Evolutionary conservation across 2,329 filamentous ascomycete genomes (phyloP).

Genomic region (Talaromyces sp.): DNA sequence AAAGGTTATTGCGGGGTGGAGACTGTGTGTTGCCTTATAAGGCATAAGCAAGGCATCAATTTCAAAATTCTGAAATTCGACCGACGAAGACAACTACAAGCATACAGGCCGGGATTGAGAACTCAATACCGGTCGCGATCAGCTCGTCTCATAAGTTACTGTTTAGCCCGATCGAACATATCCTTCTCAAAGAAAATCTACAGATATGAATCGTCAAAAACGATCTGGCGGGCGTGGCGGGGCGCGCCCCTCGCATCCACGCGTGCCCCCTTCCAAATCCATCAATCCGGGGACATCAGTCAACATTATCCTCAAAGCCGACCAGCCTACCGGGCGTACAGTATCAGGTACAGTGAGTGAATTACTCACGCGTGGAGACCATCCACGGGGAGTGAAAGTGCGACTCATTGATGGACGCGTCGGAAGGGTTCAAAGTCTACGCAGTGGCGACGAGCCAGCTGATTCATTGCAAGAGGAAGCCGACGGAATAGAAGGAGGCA

Average conservation of each 20-base stretch:
- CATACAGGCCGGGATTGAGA: too few species aligned
- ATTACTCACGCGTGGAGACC: constrained; percentile 71
- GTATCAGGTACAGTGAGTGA: constrained; percentile 69
- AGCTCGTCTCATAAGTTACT: too few species aligned
- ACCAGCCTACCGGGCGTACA: constrained; percentile 73
- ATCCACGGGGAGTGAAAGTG: constrained; percentile 79
- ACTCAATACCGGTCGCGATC: too few species aligned
- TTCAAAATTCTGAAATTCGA: too few species aligned
- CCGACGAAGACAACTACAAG: too few species aligned
- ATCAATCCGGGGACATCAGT: constrained; percentile 61
- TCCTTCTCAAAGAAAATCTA: too few species aligned
- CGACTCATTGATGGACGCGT: constrained; percentile 71
- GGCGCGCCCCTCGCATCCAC: constrained; percentile 9
- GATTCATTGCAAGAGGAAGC: background rate
- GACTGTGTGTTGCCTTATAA: too few species aligned
- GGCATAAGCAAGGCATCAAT: too few species aligned
- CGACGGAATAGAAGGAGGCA: background rate
- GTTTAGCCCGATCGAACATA: too few species aligned
- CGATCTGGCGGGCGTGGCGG: background rate
- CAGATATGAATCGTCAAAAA: background rate
- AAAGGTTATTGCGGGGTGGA: too few species aligned
- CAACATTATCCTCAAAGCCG: constrained; percentile 73
- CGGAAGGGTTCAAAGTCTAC: constrained; percentile 66
- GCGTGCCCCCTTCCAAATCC: constrained; percentile 20
- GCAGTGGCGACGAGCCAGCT: background rate